Conservation (phyloP, 805 yeast species). For the Candida dajiaensis region DNA sequence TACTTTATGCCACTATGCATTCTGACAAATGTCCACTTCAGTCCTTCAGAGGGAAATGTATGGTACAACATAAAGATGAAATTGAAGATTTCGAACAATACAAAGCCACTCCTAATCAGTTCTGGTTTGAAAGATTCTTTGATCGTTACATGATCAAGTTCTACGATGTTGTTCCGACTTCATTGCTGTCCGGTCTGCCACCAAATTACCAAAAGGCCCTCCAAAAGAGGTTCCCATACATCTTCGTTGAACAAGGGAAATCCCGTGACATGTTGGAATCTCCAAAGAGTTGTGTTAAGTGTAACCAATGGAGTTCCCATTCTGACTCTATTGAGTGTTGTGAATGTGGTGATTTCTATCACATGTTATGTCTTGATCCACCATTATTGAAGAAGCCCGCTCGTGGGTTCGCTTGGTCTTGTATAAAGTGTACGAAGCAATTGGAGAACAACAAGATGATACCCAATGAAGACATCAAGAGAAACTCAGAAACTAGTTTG, state of each 20-base stretch:
- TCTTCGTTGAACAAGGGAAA: constrained; percentile 67
- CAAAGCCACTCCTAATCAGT: constrained; percentile 55
- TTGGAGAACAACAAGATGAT: constrained; percentile 16
- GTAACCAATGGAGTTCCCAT: constrained; percentile 81
- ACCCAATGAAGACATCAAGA: constrained; percentile 9
- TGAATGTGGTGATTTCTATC: constrained; percentile 66
- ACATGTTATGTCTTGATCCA: constrained; percentile 81
- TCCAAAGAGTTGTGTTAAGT: constrained; percentile 65
- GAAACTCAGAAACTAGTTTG: neutral
- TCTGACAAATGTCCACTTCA: constrained; percentile 74
- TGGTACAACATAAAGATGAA: constrained; percentile 63
- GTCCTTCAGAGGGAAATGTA: constrained; percentile 70
- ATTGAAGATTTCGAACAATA: constrained; percentile 46
- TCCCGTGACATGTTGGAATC: constrained; percentile 56
- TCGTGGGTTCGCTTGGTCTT: constrained; percentile 86
- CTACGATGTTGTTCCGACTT: constrained; percentile 72
- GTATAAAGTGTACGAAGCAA: constrained; percentile 68
- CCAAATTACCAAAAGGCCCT: constrained; percentile 55
- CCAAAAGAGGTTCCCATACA: constrained; percentile 60
- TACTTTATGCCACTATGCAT: constrained; percentile 80
- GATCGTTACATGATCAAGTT: constrained; percentile 81
- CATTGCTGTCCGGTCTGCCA: constrained; percentile 50
- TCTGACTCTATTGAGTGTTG: constrained; percentile 74
- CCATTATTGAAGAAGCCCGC: constrained; percentile 76
- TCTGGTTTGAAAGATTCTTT: constrained; percentile 80